These are phyloP conservation scores for Stephania japonica DNA, from an alignment of 164 flowering plant genomes.

Conservation along the genomic window DNA sequence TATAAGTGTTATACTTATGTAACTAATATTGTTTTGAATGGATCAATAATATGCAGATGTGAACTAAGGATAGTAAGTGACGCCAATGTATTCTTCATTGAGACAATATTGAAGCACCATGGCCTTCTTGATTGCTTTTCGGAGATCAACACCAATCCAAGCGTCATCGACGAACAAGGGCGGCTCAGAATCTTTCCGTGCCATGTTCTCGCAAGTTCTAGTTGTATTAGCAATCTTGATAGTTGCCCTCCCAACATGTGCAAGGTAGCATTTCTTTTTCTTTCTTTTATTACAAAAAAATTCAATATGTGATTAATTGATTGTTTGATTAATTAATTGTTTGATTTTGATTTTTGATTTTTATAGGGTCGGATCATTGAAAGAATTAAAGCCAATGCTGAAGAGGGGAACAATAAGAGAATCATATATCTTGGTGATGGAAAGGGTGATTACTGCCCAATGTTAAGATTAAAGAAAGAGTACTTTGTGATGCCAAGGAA, in stretches of 20 bases:
- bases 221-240: constrained; percentile 44
- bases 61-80: constrained; percentile 78
- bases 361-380: constrained; percentile 59
- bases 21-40: neutral
- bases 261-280: constrained; percentile 41
- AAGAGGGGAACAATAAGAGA: constrained; percentile 18
- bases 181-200: constrained; percentile 59
- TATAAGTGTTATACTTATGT: neutral
- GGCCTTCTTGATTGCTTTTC: constrained; percentile 60
- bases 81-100: constrained; percentile 70
- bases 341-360: too few species aligned
- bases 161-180: constrained; percentile 45
- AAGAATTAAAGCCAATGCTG: constrained; percentile 31
- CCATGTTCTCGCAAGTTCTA: constrained; percentile 31
- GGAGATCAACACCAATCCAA: constrained; percentile 60
- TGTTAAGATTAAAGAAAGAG: constrained; percentile 39
- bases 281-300: too few species aligned
- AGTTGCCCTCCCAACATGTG: constrained; percentile 75
- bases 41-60: constrained; percentile 37
- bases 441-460: constrained; percentile 69
- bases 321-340: too few species aligned
- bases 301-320: neutral
- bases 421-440: constrained; percentile 82
- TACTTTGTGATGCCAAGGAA: constrained; percentile 84
- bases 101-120: too few species aligned